Conservation (phyloP, 2,329 filamentous ascomycete genomes). For the Trichoderma brevicompactum region DNA sequence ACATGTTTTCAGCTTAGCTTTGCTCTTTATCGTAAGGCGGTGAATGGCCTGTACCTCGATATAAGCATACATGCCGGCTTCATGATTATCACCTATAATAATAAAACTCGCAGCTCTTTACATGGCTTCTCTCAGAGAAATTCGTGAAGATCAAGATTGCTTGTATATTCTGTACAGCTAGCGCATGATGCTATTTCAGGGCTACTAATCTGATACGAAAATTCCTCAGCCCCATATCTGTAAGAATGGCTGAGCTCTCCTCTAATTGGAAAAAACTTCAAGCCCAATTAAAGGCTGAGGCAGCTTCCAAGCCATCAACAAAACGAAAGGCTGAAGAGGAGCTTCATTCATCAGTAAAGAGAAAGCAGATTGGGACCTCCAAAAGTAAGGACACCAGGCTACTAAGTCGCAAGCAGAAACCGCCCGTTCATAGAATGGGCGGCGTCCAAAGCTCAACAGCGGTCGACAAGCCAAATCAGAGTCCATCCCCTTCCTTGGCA, state of each 20-base stretch:
- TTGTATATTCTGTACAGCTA: neutral
- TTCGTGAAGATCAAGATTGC: neutral
- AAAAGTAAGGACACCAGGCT: slow-evolving; percentile 16
- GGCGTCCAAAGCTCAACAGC: slow-evolving; percentile 56
- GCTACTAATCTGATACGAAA: neutral
- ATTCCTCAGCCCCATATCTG: neutral
- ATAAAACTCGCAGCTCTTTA: neutral
- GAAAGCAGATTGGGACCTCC: slow-evolving; percentile 34
- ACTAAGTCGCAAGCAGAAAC: slow-evolving; percentile 20
- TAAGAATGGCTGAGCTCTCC: slow-evolving; percentile 54
- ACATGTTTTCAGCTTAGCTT: neutral
- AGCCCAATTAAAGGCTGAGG: slow-evolving; percentile 58
- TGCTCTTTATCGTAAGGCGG: slow-evolving; percentile 22
- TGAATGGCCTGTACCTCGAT: neutral
- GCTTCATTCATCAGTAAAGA: slow-evolving; percentile 39
- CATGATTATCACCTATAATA: too few species aligned
- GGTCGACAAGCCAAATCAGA: slow-evolving; percentile 44
- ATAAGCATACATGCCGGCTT: neutral
- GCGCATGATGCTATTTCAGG: slow-evolving; percentile 1
- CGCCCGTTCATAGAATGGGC: slow-evolving; percentile 55
- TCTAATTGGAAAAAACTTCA: slow-evolving; percentile 82
- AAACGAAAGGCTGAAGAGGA: slow-evolving; percentile 49
- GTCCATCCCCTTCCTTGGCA: slow-evolving; percentile 58
- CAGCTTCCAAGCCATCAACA: slow-evolving; percentile 44
- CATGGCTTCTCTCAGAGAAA: neutral